Percentiles rank a stretch among this genome's conserved stretches.
These are phyloP conservation scores for Fusarium graminum DNA, from an alignment of 2,329 filamentous ascomycete genomes.

Conservation along the genomic window DNA sequence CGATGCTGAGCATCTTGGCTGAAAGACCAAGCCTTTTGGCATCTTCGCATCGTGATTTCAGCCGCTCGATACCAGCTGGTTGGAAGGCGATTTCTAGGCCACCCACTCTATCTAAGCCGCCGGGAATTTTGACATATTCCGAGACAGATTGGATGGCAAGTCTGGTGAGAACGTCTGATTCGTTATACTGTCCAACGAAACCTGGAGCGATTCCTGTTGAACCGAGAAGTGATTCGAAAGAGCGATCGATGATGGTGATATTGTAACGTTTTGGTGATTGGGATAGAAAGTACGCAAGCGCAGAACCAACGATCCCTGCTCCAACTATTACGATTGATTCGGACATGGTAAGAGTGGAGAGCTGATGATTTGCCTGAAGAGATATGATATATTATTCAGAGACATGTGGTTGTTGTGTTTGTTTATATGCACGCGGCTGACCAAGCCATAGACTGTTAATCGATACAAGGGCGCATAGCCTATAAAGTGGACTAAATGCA, in stretches of 20 bases:
- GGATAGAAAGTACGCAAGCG: constrained; percentile 29
- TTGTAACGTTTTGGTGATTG: constrained; percentile 9
- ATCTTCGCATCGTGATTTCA: constrained; percentile 19
- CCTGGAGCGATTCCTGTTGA: constrained; percentile 44
- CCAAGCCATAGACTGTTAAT: no score
- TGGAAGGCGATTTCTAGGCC: constrained; percentile 42
- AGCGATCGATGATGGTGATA: constrained; percentile 42
- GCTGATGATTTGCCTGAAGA: neutral
- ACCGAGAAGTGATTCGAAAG: constrained; percentile 22
- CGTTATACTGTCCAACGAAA: constrained; percentile 46
- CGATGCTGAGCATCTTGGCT: constrained; percentile 23
- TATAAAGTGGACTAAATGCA: no score
- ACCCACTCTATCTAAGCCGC: constrained; percentile 40
- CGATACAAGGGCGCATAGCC: constrained; percentile 12
- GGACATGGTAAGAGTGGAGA: constrained; percentile 9
- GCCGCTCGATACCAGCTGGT: constrained; percentile 8
- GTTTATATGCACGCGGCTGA: no score
- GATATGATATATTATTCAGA: no score
- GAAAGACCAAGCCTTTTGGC: constrained; percentile 27
- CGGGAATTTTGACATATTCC: constrained; percentile 40
- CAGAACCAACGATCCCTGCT: constrained; percentile 40
- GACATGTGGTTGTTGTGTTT: no score
- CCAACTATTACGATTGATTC: constrained; percentile 39
- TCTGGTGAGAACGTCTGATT: constrained; percentile 39
- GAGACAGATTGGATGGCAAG: constrained; percentile 42